Conservation (phyloP, 2,329 filamentous ascomycete genomes). For the Colletotrichum graminicola region DNA sequence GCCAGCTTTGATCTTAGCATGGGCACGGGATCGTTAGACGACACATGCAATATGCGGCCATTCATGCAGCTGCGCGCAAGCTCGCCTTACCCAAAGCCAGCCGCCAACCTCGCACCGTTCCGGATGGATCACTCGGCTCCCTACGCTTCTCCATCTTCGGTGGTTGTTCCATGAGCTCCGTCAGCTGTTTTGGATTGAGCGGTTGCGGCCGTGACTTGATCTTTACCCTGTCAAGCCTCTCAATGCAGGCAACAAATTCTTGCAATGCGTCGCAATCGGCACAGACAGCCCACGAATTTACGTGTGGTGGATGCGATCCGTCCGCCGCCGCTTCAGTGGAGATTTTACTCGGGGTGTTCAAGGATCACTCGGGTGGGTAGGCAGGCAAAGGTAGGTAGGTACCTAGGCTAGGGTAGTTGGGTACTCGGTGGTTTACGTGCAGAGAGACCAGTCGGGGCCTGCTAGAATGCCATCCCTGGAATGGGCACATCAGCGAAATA, state of each 20-base stretch:
- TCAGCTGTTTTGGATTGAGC: conserved; percentile 3
- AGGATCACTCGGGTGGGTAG: neutral
- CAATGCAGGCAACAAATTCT: neutral
- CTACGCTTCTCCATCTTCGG: conserved; percentile 5
- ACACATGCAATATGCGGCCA: conserved; percentile 20
- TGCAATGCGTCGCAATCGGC: conserved; percentile 16
- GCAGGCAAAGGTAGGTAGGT: neutral
- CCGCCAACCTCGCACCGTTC: conserved; percentile 8
- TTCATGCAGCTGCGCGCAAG: conserved; percentile 21
- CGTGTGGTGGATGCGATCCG: neutral
- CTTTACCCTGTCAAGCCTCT: conserved; percentile 18
- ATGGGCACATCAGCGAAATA: neutral
- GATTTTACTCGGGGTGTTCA: neutral
- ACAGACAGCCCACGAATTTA: conserved; percentile 15
- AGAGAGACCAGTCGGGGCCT: neutral
- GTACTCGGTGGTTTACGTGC: neutral
- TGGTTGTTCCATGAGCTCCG: conserved; percentile 2
- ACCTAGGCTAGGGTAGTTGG: no score
- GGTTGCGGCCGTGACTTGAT: conserved; percentile 1
- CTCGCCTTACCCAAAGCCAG: neutral
- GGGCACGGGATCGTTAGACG: conserved; percentile 5
- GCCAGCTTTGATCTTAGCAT: conserved; percentile 2
- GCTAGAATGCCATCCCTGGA: neutral
- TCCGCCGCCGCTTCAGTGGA: conserved; percentile 7
- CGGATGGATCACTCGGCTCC: conserved; percentile 7